Conservation (phyloP, 2,329 filamentous ascomycete genomes). For the Aspergillus ochraceus region DNA sequence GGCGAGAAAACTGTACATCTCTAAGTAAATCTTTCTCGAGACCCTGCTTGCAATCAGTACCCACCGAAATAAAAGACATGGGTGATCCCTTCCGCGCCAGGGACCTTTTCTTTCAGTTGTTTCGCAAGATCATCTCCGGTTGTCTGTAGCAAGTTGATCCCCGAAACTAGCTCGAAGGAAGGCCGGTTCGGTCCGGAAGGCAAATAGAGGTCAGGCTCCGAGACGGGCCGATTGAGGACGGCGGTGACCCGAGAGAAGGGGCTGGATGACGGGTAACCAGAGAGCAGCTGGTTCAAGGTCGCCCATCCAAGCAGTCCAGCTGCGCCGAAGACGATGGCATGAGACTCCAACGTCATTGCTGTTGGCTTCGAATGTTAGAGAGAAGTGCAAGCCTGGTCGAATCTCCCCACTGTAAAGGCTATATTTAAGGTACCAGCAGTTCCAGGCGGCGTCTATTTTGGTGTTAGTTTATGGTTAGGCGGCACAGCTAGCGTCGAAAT, state of each 20-base stretch:
- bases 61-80: conserved; percentile 44
- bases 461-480: too few species aligned
- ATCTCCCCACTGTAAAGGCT: too few species aligned
- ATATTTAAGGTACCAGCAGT: too few species aligned
- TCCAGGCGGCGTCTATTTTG: too few species aligned
- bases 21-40: too few species aligned
- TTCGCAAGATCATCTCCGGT: conserved; percentile 11
- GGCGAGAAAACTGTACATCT: conserved; percentile 18
- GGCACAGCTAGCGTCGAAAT: too few species aligned
- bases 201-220: conserved; percentile 31
- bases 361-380: background rate
- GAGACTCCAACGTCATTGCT: background rate
- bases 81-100: conserved; percentile 37
- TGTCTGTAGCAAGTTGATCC: conserved; percentile 17
- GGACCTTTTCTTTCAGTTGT: conserved; percentile 36
- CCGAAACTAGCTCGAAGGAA: conserved; percentile 35
- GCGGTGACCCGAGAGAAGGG: conserved; percentile 42
- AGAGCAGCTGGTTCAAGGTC: conserved; percentile 40
- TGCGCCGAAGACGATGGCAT: conserved; percentile 45
- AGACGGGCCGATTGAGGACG: conserved; percentile 41
- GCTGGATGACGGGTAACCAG: conserved; percentile 31
- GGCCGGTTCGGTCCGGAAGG: conserved; percentile 23
- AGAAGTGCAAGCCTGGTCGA: too few species aligned
- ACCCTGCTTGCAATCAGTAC: background rate
- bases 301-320: conserved; percentile 45